Evolutionary conservation across 345 rosid species (phyloP).

Genomic region (Brassica cretica): DNA sequence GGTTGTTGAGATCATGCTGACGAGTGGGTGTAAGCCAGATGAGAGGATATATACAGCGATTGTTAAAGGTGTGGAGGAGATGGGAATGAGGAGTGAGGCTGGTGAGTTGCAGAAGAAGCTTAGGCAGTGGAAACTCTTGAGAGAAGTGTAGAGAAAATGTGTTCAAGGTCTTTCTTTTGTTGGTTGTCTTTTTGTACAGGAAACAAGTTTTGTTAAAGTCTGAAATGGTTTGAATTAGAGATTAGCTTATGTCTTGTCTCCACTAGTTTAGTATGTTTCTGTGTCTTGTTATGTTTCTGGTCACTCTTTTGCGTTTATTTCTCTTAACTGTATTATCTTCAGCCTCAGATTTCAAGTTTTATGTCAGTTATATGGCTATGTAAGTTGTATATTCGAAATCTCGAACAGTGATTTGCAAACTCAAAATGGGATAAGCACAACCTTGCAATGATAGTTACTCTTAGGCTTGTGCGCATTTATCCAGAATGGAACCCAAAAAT

Average conservation of each 20-base stretch:
- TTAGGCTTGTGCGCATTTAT: too few species aligned
- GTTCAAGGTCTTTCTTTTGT: background rate
- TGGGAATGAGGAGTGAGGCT: background rate
- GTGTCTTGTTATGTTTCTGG: background rate
- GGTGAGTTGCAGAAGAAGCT: background rate
- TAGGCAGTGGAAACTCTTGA: background rate
- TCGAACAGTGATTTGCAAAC: background rate
- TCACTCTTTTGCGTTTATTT: background rate
- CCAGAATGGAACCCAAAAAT: too few species aligned
- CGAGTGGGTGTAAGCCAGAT: conserved; percentile 53
- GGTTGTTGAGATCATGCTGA: conserved; percentile 71
- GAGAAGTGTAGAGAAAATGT: background rate
- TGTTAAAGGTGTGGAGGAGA: background rate
- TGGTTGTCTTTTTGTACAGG: background rate
- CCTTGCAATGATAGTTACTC: background rate
- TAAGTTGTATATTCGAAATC: conserved; percentile 4
- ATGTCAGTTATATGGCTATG: background rate
- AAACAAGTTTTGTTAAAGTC: background rate
- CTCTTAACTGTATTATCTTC: background rate
- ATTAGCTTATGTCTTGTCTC: background rate
- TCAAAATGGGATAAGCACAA: background rate
- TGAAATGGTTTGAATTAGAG: background rate
- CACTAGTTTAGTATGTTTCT: background rate
- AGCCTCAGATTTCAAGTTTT: background rate
- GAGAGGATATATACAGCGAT: conserved; percentile 31